Evolutionary conservation across 2,329 filamentous ascomycete species (phyloP).

Genomic region (Blumeria hordei): DNA sequence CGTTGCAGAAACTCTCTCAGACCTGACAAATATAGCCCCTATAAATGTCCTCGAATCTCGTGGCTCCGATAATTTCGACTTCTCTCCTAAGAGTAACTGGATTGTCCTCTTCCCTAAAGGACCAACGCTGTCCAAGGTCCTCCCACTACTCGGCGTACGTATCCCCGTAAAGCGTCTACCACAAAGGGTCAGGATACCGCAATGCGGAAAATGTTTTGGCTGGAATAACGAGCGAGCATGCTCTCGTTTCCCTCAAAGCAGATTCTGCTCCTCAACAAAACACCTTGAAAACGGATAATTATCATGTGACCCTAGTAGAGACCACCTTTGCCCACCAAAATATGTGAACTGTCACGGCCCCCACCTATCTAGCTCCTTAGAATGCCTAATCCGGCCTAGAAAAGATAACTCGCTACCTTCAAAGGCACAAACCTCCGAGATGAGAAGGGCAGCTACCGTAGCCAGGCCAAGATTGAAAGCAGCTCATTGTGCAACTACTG

Average conservation of each 20-base stretch:
- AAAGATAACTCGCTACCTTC: not conserved
- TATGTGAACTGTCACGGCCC: not conserved
- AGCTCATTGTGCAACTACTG: not conserved
- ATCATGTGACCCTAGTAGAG: not conserved
- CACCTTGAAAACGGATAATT: not conserved
- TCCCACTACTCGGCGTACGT: not conserved
- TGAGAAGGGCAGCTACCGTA: not conserved
- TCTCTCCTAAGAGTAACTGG: not conserved
- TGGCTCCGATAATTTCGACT: not conserved
- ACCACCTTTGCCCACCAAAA: not conserved
- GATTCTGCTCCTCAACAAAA: not conserved
- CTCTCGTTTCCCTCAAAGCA: not conserved
- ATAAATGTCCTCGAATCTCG: not conserved
- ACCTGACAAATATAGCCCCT: not conserved
- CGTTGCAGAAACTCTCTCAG: not conserved
- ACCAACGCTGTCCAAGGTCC: not conserved
- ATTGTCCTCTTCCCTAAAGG: not conserved
- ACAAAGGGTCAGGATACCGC: not conserved
- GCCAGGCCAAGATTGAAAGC: not conserved
- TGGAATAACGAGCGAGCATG: not conserved
- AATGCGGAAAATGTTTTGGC: conserved; percentile 1
- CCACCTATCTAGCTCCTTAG: not conserved
- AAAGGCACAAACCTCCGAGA: not conserved
- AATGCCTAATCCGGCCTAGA: not conserved
- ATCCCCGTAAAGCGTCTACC: not conserved